phyloP scores from a whole-genome alignment of 148 eudicot species.

The Selenicereus undatus region DNA sequence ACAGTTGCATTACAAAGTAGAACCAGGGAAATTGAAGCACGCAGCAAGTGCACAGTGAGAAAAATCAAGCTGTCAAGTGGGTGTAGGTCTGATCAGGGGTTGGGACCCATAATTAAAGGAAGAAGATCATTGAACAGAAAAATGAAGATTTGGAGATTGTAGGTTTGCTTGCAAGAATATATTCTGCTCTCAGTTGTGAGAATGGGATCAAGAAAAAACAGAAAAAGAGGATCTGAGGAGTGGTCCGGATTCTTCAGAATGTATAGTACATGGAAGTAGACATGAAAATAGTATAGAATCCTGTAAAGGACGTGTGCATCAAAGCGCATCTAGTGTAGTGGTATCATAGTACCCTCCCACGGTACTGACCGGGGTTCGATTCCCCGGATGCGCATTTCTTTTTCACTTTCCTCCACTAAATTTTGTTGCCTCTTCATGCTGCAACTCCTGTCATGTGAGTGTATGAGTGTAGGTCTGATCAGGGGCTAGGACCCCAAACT shows the following conservation, averaged over 20 bases:
- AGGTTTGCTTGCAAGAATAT: background rate
- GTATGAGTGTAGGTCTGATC: too few relatives aligned
- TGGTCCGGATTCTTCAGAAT: too few relatives aligned
- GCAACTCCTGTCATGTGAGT: too few relatives aligned
- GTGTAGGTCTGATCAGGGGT: background rate
- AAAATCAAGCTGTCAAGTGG: background rate
- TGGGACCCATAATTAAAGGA: background rate
- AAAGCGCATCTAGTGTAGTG: conserved; percentile 39
- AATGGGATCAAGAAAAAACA: background rate
- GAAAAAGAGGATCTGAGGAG: background rate
- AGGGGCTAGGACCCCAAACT: too few relatives aligned
- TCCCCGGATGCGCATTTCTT: conserved; percentile 30
- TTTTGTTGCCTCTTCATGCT: too few relatives aligned
- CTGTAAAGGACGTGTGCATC: background rate
- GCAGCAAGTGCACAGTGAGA: background rate
- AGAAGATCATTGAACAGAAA: background rate
- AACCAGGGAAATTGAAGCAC: background rate
- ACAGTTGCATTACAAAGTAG: background rate
- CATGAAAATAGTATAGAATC: too few relatives aligned
- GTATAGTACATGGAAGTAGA: too few relatives aligned
- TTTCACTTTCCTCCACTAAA: background rate
- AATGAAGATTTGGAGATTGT: background rate
- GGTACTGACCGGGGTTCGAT: conserved; percentile 43
- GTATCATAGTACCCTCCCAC: conserved; percentile 43
- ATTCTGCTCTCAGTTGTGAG: background rate